Evolutionary conservation across 2,329 filamentous ascomycete genomes (phyloP).

Genomic region (Colletotrichum sp.): DNA sequence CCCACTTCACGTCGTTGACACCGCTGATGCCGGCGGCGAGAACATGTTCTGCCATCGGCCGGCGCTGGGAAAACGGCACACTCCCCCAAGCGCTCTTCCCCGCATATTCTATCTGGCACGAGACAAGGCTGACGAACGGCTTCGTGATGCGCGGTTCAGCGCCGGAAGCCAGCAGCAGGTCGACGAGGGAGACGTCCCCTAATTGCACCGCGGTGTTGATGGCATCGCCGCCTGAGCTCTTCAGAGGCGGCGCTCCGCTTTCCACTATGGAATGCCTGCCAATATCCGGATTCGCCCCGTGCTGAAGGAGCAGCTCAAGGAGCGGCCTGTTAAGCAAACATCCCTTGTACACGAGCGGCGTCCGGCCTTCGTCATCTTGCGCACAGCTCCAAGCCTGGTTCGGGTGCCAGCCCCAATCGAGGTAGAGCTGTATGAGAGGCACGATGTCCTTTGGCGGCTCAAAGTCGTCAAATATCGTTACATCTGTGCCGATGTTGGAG

Average conservation of each 20-base stretch:
- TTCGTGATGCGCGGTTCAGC: not conserved
- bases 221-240: not conserved
- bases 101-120: too few species aligned
- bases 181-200: not conserved
- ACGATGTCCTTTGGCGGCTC: accelerated
- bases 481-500: too few species aligned
- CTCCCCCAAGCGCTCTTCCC: too few species aligned
- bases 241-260: accelerated
- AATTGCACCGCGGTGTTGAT: too few species aligned
- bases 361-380: not conserved
- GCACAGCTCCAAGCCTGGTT: not conserved
- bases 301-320: not conserved
- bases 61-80: not conserved
- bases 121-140: not conserved
- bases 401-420: not conserved
- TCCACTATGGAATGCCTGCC: accelerated
- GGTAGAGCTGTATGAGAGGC: not conserved
- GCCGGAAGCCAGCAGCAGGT: not conserved
- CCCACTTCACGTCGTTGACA: not conserved
- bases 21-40: not conserved
- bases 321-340: accelerated
- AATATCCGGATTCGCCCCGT: not conserved
- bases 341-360: not conserved
- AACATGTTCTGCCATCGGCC: not conserved
- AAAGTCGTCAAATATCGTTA: not conserved